Evolutionary conservation across 805 yeast genomes (phyloP), one percentile per base, ranked within the genome.

Genomic region (Wickerhamomyces mucosus): DNA sequence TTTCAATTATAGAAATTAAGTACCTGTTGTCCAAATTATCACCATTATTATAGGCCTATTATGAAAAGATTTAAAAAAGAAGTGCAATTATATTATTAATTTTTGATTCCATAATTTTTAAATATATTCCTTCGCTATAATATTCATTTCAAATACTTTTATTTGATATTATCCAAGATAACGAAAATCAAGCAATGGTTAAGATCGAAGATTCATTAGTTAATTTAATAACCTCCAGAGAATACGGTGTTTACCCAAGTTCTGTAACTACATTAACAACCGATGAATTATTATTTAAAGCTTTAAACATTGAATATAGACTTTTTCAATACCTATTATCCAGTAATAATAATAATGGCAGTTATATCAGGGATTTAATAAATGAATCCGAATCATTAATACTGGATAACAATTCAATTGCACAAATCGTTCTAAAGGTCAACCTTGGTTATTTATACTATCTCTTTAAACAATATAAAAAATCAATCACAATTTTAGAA

Each of bases 291-390:
- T 26, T 35, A 17, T 7, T 21, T 5, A 28, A 25, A 5, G 29
- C 26, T 3, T 18, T 35, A 11, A 24, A 31, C 14, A 15, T 35
- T 10, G 38, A 35, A 15, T 31, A 31, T 13, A 16, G 26, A 6
- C 12, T 28, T 14, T 19, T 19, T 16, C 9, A 16, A 11, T 21
- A 7, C 8, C 8, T 22, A 11, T 9, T 18, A 11, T 7, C 25
- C 15, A 11, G 11, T 30, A 12, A 7, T 32, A 21, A n/a, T 21
- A 21, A n/a, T 6, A 11, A 6, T 7, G 7, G 14, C 6, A 14
- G 6, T 12, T 6, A 7, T 14, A 21, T 21, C 7, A 14, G 7
- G 14, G 13, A 11, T 7, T 14, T 21, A 12, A 7, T 21, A n/a
- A 21, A 21, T 14, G 24, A 21, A 21, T 7, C 15, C 10, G 26